Percentiles rank a stretch among this genome's conserved stretches.
Evolutionary conservation across 768 basidiomycete genomes (phyloP).

Genomic region (Dendrothele bispora): DNA sequence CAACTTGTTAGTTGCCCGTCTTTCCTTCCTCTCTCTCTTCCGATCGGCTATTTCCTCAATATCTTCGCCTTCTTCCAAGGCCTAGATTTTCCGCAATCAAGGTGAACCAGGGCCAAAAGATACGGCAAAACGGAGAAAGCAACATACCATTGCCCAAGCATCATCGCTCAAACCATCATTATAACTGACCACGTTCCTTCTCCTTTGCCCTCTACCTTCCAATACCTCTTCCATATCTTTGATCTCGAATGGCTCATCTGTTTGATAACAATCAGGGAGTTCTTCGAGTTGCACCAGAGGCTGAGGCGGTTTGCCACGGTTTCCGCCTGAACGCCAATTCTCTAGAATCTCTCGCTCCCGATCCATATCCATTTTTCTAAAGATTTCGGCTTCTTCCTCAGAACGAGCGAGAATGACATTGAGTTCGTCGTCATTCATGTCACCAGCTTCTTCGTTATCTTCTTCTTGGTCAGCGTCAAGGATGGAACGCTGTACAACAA

Average conservation of each 20-base stretch:
- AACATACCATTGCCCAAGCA: constrained; percentile 80
- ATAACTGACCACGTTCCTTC: constrained; percentile 84
- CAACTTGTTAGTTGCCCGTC: constrained; percentile 59
- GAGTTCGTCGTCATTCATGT: constrained; percentile 93
- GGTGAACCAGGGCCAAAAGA: constrained; percentile 6
- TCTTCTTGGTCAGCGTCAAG: constrained; percentile 89
- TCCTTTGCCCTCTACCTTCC: constrained; percentile 84
- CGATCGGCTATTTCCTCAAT: constrained; percentile 71
- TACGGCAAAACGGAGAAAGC: background rate
- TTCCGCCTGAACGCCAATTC: constrained; percentile 69
- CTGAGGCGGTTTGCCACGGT: constrained; percentile 75
- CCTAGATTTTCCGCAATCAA: constrained; percentile 34
- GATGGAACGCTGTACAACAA: constrained; percentile 68
- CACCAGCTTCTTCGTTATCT: constrained; percentile 86
- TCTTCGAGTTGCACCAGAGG: constrained; percentile 85
- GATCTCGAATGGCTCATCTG: constrained; percentile 74
- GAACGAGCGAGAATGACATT: constrained; percentile 89
- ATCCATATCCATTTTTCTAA: constrained; percentile 80
- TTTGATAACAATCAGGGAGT: constrained; percentile 89
- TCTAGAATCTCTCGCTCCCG: constrained; percentile 68
- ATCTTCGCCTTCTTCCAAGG: constrained; percentile 81
- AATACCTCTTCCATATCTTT: constrained; percentile 60
- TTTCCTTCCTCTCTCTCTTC: constrained; percentile 62
- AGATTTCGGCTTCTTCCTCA: constrained; percentile 75
- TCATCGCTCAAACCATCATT: constrained; percentile 94